Evolutionary conservation across 345 rosid species (phyloP).

Genomic region (Streptanthus diversifolius): DNA sequence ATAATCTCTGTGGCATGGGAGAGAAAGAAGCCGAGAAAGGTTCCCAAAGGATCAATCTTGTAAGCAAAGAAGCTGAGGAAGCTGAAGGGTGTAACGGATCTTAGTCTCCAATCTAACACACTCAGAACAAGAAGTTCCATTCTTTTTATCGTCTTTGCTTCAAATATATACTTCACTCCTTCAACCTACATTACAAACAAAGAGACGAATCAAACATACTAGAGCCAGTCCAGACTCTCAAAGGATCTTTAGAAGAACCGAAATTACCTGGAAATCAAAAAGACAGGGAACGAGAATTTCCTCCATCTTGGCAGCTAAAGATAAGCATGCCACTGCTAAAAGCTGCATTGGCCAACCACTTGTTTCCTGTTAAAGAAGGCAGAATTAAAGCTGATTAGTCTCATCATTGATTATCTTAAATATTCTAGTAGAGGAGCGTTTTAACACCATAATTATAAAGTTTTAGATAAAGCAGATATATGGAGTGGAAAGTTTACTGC

Average conservation of each 20-base stretch:
- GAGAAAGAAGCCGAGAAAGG: constrained; percentile 51
- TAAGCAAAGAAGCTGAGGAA: constrained; percentile 83
- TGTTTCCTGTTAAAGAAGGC: constrained; percentile 42
- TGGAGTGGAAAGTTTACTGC: constrained; percentile 34
- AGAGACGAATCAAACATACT: not conserved
- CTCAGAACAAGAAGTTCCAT: constrained; percentile 89
- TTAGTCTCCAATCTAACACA: constrained; percentile 87
- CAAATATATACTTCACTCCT: constrained; percentile 71
- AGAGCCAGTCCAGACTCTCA: not conserved
- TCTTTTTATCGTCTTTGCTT: constrained; percentile 75
- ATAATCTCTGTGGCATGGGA: constrained; percentile 73
- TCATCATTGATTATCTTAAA: constrained; percentile 8
- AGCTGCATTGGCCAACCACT: constrained; percentile 94
- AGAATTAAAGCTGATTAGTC: constrained; percentile 14
- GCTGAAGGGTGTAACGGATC: constrained; percentile 86
- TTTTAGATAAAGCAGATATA: constrained; percentile 14
- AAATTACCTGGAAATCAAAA: constrained; percentile 79
- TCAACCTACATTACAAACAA: constrained; percentile 44
- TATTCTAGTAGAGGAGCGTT: constrained; percentile 24
- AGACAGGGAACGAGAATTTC: constrained; percentile 85
- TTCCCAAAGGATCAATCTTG: constrained; percentile 73
- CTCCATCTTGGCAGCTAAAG: constrained; percentile 98
- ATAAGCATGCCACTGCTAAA: constrained; percentile 83
- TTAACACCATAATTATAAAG: constrained; percentile 27
- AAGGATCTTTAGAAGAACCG: not conserved